Base-by-base conservation (phyloP, 2,329 filamentous ascomycete species). In the Aspergillus sp. region DNA sequence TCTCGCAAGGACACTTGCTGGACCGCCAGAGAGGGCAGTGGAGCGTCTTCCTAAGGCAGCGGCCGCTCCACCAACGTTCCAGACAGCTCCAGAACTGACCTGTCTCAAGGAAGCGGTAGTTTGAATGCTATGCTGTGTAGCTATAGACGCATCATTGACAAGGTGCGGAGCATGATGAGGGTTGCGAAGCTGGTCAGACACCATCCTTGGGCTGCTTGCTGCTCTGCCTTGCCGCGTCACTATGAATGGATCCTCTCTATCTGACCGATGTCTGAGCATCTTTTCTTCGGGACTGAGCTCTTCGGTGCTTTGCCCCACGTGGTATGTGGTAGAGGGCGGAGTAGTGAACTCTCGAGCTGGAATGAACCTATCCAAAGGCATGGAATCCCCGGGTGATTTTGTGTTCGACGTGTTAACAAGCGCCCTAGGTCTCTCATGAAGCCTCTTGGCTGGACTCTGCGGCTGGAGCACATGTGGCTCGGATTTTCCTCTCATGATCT, bases 41-140 rank as follows among this genome's bases (percentile, higher is more conserved):
- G 78, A 59, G 23, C 69, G 66, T 41, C 64, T 75, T 14, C 78
- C 74, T 21, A 75, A 76, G 6, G 77, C 74, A n/a, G 83, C 81
- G 46, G 83, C 81, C 9, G 83, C 66, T n/a, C 88, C 88, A 21
- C 89, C 88, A 10, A 94, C 85, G 16, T 85, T 83, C 90, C 89
- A 96, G 16, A 93, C 79, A 9, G 86, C 81, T 2, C 88, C 87
- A 56, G 79, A 74, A 67, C 88, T 92, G 55, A 84, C 75, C 65
- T 86, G 78, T 51, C 79, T 64, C 5, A 64, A 59, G 13, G 17
- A 40, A 16, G 62, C 48, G 23, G 60, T 59, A n/a, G 14, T 44
- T 56, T 54, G 17, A 53, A 49, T 49, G 20, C 47, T n/a, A 40
- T 47, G 9, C 31, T 17, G 16, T 19, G 59, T 36, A 23, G 62